A percentile compares a stretch with the other conserved stretches of the same genome.
Evolutionary conservation across 2,329 filamentous ascomycete genomes (phyloP).

Genomic region (Clonostachys solani): DNA sequence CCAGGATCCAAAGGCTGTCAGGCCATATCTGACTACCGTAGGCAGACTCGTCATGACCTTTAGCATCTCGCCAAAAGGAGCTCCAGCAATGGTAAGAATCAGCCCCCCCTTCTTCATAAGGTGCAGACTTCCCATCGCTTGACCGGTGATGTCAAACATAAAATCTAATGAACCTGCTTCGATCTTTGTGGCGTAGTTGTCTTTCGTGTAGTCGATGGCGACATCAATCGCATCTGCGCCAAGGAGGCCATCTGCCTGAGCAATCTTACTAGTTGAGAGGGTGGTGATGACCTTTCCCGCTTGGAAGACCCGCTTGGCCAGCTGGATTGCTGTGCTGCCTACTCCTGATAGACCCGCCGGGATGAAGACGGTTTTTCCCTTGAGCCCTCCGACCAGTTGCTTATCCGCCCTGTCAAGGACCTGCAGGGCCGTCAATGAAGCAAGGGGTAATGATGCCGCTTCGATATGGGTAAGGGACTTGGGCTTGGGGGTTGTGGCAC

Average conservation of each 20-base stretch:
- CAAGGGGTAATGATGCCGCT: constrained; percentile 37
- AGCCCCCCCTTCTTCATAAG: no score
- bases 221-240: constrained; percentile 31
- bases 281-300: constrained; percentile 39
- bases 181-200: constrained; percentile 14
- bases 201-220: constrained; percentile 13
- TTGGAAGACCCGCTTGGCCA: constrained; percentile 37
- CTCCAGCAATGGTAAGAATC: no score
- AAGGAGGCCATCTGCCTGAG: constrained; percentile 25
- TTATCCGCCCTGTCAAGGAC: constrained; percentile 20
- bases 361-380: constrained; percentile 21
- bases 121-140: constrained; percentile 7
- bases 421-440: constrained; percentile 33
- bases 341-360: constrained; percentile 8
- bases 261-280: constrained; percentile 33
- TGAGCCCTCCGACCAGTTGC: constrained; percentile 22
- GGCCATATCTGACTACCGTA: no score
- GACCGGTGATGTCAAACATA: constrained; percentile 32
- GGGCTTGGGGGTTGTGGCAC: constrained; percentile 31
- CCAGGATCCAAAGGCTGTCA: no score
- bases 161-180: constrained; percentile 30
- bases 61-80: no score
- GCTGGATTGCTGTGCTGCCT: constrained; percentile 15
- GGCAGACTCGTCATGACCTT: no score
- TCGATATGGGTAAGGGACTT: constrained; percentile 30